Conservation (phyloP, 768 basidiomycete species). For the Leccinum sublutescens region DNA sequence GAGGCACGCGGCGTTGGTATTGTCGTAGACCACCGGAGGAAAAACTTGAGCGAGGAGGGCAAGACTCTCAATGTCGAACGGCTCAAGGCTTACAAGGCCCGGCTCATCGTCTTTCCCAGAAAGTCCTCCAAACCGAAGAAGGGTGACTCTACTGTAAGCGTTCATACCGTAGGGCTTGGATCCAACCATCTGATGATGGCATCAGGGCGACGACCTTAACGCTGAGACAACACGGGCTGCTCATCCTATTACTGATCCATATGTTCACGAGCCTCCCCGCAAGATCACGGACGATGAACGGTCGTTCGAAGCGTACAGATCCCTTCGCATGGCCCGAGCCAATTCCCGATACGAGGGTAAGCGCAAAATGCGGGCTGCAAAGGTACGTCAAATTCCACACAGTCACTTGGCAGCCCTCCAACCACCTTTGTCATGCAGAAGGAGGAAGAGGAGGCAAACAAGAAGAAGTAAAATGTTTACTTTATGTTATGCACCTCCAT, state of each 20-base stretch:
- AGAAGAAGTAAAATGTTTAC: slow-evolving; percentile 70
- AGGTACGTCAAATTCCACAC: slow-evolving; percentile 52
- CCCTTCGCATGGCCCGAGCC: slow-evolving; percentile 84
- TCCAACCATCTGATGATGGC: slow-evolving; percentile 7
- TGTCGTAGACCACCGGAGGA: slow-evolving; percentile 94
- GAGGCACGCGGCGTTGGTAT: slow-evolving; percentile 92
- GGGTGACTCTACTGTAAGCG: slow-evolving; percentile 85
- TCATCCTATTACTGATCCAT: slow-evolving; percentile 65
- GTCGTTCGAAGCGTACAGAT: slow-evolving; percentile 82
- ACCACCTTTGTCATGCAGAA: slow-evolving; percentile 45
- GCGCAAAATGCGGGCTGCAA: slow-evolving; percentile 82
- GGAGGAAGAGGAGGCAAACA: slow-evolving; percentile 88
- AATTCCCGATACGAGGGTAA: slow-evolving; percentile 81
- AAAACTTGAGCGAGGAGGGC: slow-evolving; percentile 95
- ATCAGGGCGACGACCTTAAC: slow-evolving; percentile 78
- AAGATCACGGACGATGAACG: slow-evolving; percentile 91
- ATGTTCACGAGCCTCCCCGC: slow-evolving; percentile 80
- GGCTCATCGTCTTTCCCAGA: slow-evolving; percentile 95
- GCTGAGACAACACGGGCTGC: slow-evolving; percentile 69
- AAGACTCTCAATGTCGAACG: slow-evolving; percentile 94
- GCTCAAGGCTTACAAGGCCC: slow-evolving; percentile 88
- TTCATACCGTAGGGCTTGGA: neutral
- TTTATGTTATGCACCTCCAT: slow-evolving; percentile 21
- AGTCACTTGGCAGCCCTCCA: slow-evolving; percentile 13
- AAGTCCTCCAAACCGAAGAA: slow-evolving; percentile 94